Percentiles rank a stretch among this genome's conserved stretches.
Conservation (phyloP, 495 filamentous ascomycete species). For the Lasiosphaeria miniovina region DNA sequence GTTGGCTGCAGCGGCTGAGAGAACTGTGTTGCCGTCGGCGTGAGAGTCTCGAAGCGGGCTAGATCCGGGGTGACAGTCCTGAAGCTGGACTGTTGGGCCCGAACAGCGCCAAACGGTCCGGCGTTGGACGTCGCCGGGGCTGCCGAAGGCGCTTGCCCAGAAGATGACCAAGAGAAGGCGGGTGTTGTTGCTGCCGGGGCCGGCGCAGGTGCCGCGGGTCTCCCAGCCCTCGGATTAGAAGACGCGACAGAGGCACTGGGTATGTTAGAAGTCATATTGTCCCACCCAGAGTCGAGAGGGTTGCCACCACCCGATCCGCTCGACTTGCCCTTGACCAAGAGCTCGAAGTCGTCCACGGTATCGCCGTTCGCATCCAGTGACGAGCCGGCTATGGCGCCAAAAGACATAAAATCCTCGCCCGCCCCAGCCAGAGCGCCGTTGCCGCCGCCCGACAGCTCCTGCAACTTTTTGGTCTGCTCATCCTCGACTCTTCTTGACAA, state of each 20-base stretch:
- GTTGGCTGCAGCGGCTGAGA: constrained; percentile 49
- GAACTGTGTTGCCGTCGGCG: constrained; percentile 52
- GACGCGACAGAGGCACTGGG: constrained; percentile 24
- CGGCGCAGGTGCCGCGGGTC: constrained; percentile 22
- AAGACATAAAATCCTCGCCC: constrained; percentile 59
- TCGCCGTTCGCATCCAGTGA: constrained; percentile 50
- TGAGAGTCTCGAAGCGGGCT: constrained; percentile 43
- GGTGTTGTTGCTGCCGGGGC: constrained; percentile 27
- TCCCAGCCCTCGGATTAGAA: constrained; percentile 12
- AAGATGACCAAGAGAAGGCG: constrained; percentile 61
- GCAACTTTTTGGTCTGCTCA: constrained; percentile 82
- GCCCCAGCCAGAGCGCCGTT: constrained; percentile 32
- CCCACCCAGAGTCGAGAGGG: constrained; percentile 46
- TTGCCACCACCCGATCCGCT: constrained; percentile 20
- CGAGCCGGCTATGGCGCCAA: constrained; percentile 48
- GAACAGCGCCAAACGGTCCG: constrained; percentile 33
- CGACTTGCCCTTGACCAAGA: constrained; percentile 70
- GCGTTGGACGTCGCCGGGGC: constrained; percentile 22
- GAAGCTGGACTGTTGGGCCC: constrained; percentile 42
- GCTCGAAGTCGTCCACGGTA: constrained; percentile 74
- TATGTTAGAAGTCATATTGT: constrained; percentile 19
- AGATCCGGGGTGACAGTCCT: constrained; percentile 58
- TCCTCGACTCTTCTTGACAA: constrained; percentile 78
- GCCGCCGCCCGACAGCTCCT: constrained; percentile 64
- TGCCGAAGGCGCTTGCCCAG: constrained; percentile 33